Evolutionary conservation across 2,329 filamentous ascomycete genomes (phyloP), one percentile per base, ranked within the genome.

Genomic region (Dendrostoma leiphaemia): DNA sequence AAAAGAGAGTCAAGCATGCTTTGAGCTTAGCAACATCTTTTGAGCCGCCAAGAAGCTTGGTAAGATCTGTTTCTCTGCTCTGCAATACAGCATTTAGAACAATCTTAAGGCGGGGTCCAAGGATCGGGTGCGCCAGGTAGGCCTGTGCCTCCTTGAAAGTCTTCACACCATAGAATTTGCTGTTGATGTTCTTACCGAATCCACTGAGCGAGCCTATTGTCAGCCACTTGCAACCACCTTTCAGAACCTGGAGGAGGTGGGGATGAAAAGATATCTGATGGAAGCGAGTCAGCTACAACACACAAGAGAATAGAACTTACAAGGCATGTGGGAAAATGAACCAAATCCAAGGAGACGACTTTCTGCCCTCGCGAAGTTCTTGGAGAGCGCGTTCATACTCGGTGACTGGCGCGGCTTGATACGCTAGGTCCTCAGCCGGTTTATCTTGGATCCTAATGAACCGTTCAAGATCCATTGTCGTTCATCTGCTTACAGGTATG

Each of bases 251-350:
- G 19, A 21, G 13, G 6, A 17, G 17, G 2, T 15, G 6, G 9
- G 5, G 2, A 3, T 15, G n/a, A 2, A 17, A 15, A 3, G 3
- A 37, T 9, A 37, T 37, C 17, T 15, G 40, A 13, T 15, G 10
- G 12, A 12, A 8, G 15, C 15, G 24, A 8, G 41, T 17, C 13
- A 8, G n/a, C 13, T 4, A 19, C 6, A n/a, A n/a, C 6, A 9
- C 8, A 6, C n/a, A 24, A 34, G 9, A 15, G 15, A 12, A 12
- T 3, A n/a, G 4, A 19, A 34, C 29, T 21, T 46, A 34, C 44
- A 38, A 40, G n/a, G 47, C 41, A 6, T 48, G 54, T n/a, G 54
- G 54, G 8, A 57, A 54, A 5, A 57, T 24, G 21, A 49, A 54
- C 32, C 28, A 31, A 2, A 43, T 10, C 54, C 45, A 54, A 0